A percentile compares a stretch with the other conserved stretches of the same genome.
Conservation (phyloP, 2,329 filamentous ascomycete species). For the Xylariaceae sp. region DNA sequence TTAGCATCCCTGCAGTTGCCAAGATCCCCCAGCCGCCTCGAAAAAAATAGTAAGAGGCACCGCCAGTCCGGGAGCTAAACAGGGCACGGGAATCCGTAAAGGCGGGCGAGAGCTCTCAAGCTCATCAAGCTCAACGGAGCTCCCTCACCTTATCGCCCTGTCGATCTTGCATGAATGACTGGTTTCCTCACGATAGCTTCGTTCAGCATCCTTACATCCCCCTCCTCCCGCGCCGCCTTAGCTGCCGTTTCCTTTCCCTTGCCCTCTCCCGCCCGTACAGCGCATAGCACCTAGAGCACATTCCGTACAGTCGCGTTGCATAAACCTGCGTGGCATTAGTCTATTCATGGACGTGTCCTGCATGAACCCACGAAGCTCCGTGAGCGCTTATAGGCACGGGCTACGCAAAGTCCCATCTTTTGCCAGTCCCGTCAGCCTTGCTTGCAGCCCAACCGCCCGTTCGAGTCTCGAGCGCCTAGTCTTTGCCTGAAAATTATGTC, state of each 20-base stretch:
- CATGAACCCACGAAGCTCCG: slow-evolving; percentile 12
- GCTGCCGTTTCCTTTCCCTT: background rate
- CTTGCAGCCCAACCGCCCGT: slow-evolving; percentile 24
- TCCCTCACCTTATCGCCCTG: slow-evolving; percentile 8
- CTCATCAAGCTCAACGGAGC: slow-evolving; percentile 8
- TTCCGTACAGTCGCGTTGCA: slow-evolving; percentile 19
- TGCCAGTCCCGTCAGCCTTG: slow-evolving; percentile 20
- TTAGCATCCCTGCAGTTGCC: slow-evolving; percentile 5
- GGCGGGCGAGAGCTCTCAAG: background rate
- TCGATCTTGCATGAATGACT: slow-evolving; percentile 1
- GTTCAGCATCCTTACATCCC: background rate
- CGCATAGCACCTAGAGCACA: slow-evolving; percentile 4
- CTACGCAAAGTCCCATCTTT: slow-evolving; percentile 16
- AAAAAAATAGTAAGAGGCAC: background rate
- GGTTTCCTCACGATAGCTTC: background rate
- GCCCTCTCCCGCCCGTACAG: slow-evolving; percentile 1
- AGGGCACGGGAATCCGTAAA: background rate
- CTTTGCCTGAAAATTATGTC: background rate
- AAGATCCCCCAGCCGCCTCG: slow-evolving; percentile 1
- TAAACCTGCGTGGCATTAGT: slow-evolving; percentile 45
- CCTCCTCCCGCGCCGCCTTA: background rate
- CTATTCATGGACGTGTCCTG: slow-evolving; percentile 24
- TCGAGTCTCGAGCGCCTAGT: background rate
- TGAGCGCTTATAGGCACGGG: slow-evolving; percentile 11
- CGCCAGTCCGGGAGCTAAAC: background rate